Percentiles rank a stretch among this genome's conserved stretches.
Conservation (phyloP, 1,284 basidiomycete species). For the Sutorius eximius region DNA sequence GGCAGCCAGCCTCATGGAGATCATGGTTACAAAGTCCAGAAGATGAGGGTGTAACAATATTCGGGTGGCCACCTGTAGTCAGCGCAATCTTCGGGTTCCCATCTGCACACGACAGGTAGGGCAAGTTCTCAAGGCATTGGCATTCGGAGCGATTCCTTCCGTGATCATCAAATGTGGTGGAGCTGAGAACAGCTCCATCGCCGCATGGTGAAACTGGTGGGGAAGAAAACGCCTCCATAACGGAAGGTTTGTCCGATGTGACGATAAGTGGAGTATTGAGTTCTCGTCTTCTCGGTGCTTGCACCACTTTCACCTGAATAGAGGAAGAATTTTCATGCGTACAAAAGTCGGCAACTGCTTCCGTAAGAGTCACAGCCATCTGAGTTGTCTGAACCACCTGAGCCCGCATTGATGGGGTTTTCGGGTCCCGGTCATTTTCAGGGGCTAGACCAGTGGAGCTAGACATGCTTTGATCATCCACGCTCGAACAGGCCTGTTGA, state of each 20-base stretch:
- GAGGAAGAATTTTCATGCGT: background rate
- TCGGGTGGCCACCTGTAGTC: background rate
- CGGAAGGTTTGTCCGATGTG: background rate
- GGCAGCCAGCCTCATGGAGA: background rate
- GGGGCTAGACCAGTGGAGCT: slow-evolving; percentile 12
- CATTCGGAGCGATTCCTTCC: background rate
- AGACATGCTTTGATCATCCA: slow-evolving; percentile 2
- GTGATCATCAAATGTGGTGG: slow-evolving; percentile 17
- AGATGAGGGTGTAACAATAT: background rate
- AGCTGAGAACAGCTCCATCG: background rate
- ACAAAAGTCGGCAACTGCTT: background rate
- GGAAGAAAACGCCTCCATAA: background rate
- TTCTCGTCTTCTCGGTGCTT: background rate
- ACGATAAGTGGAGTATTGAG: background rate
- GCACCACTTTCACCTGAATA: background rate
- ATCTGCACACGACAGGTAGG: background rate
- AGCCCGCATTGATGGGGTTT: background rate
- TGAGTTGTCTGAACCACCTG: background rate
- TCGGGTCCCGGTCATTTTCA: background rate
- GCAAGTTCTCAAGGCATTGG: background rate
- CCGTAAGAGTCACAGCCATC: slow-evolving; percentile 3
- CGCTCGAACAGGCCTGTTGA: background rate
- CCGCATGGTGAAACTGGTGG: background rate
- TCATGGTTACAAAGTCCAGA: background rate
- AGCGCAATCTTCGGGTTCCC: background rate